phyloP scores from a whole-genome alignment of 1,284 basidiomycete species.

The Kwoniella shivajii region DNA sequence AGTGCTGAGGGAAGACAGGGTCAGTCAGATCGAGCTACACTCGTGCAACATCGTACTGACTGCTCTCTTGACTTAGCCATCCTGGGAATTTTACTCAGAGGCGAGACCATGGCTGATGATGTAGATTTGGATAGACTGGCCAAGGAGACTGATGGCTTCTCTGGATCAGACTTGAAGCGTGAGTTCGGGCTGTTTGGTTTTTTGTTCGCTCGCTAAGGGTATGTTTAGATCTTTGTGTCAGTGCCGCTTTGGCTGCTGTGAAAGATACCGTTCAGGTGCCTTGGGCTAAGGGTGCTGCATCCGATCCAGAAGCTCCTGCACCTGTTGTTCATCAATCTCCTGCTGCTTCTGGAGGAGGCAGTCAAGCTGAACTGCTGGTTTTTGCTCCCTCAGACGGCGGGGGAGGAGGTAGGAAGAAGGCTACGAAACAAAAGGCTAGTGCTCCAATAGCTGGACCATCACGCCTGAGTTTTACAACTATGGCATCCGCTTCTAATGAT shows the following conservation, averaged over 20 bases:
- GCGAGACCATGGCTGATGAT: slow-evolving; percentile 70
- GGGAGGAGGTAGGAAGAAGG: slow-evolving; percentile 17
- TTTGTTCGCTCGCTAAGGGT: neutral
- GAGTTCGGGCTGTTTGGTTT: slow-evolving; percentile 48
- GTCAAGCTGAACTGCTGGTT: slow-evolving; percentile 11
- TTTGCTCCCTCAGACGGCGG: slow-evolving; percentile 6
- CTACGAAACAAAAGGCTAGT: slow-evolving; percentile 6
- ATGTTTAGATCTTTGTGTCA: slow-evolving; percentile 77
- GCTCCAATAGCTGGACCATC: slow-evolving; percentile 2
- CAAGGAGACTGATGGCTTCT: slow-evolving; percentile 78
- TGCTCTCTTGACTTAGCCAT: slow-evolving; percentile 64
- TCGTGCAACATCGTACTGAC: neutral
- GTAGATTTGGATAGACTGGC: slow-evolving; percentile 68
- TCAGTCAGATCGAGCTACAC: slow-evolving; percentile 44
- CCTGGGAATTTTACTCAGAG: slow-evolving; percentile 74
- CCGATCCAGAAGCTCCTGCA: neutral
- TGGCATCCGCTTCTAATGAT: neutral
- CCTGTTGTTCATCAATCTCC: slow-evolving; percentile 1
- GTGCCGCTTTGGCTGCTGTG: slow-evolving; percentile 82
- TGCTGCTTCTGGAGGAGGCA: slow-evolving; percentile 7
- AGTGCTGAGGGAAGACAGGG: slow-evolving; percentile 78
- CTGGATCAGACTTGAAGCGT: slow-evolving; percentile 93
- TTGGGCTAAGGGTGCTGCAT: slow-evolving; percentile 57
- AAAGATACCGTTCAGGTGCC: slow-evolving; percentile 79
- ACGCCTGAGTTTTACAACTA: neutral